Evolutionary conservation across 352 stramenopile genomes (phyloP), one percentile per base, ranked within the genome.

Genomic region (Salisapilia sapeloensis): DNA sequence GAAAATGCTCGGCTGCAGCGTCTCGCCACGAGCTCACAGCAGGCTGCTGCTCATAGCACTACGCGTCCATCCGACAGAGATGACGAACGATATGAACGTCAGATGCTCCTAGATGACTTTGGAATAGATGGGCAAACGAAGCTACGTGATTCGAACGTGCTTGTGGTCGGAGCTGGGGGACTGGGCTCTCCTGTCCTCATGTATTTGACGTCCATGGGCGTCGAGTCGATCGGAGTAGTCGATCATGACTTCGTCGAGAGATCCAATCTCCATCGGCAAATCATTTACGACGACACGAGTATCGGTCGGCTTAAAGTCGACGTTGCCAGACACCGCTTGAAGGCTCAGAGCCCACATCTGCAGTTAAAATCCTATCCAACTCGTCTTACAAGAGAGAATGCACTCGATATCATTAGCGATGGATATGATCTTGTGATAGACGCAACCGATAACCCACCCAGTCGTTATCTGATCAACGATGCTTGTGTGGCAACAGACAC

Each of bases 181-280:
- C 84, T 99, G 19, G 95, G 93, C 11, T 97, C 86, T 5, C 90
- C 94, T 15, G 71, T 95, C 3, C 63, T 96, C 21, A 48, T 97
- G 8, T 98, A 98, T 47, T 59, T 99, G 15, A 85, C 89, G 6
- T 85, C 71, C 6, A 93, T 94, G 53, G 95, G 93, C 2, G 65
- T 98, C 4, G 92, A 89, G 4, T 56, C 56, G 19, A 58, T 99
- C n/a, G 75, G 59, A 3, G 47, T 99, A 21, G 79, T 97, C 3
- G 95, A 99, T 52, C 71, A 86, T 44, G 95, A 99, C 56, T 27
- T 35, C 39, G 92, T 99, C 15, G 93, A 99, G 33, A 58, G 72
- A 25, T 96, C 71, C 33, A 99, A 99, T 58, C 55, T 99, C 38
- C 95, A 99, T 50, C 66, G 93, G 4, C 95, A 99, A 55, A 64